Evolutionary conservation across 108 stramenopile species (phyloP), one percentile per base, ranked within the genome.

Genomic region (Skeletonema potamos): DNA sequence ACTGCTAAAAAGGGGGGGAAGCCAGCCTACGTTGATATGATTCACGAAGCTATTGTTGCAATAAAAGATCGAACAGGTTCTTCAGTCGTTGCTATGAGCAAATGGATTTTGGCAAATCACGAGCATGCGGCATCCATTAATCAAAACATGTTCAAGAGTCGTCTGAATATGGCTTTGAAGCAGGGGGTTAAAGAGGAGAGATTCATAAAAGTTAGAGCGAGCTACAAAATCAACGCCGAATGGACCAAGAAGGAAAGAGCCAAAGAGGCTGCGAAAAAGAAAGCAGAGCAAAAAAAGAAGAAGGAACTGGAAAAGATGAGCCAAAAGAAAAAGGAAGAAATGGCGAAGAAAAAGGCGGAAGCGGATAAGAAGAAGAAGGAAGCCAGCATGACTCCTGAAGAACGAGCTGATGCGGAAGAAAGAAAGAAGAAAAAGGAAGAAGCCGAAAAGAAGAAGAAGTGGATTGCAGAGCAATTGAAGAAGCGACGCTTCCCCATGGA

Each of bases 401-500:
- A 75, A 34, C 51, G 28, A 8, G 79, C 79, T 1, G 72, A 66
- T 18, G 13, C 44, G 22, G 62, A 66, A 15, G 65, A 32, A 12
- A 30, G 54, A 54, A 66, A 60, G 51, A 37, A 43, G 41, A 58
- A 71, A 43, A 70, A 58, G 41, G 72, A 82, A 43, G 76, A 58
- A 34, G 73, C 73, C 15, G 84, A 68, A 32, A 68, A 67, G 9
- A 69, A 54, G 24, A 68, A 74, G 44, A 81, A 78, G 82, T 79
- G 62, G 78, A 87, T 55, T 26, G 77, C 66, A 11, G 90, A 92
- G 24, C 74, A 76, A 27, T 65, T 94, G 27, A 83, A 83, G 30
- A 85, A 78, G 62, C 85, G 93, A 6, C 85, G 85, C 46, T 92
- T 85, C 65, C 93, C 93, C 24, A 92, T 94, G 77, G 93, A 94